phyloP scores from a whole-genome alignment of 495 filamentous ascomycete genomes.

The Podospora comata region DNA sequence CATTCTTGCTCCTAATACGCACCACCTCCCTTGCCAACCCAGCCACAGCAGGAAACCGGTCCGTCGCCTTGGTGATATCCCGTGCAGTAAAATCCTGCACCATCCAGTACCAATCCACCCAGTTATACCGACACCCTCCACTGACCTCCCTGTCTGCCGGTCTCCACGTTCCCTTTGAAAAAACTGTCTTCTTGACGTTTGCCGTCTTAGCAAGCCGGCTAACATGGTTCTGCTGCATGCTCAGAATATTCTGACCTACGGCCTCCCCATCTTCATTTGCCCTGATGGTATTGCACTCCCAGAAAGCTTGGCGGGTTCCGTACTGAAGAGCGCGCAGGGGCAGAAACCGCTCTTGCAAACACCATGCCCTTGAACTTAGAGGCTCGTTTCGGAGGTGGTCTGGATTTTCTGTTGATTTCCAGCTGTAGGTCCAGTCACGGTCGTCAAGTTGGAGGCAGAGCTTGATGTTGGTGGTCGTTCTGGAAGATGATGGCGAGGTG shows the following conservation, averaged over 20 bases:
- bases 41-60: slow-evolving; percentile 36
- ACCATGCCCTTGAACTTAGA: slow-evolving; percentile 36
- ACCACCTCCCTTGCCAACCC: slow-evolving; percentile 29
- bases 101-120: slow-evolving; percentile 29
- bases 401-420: background rate
- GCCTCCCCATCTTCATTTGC: slow-evolving; percentile 25
- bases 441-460: slow-evolving; percentile 15
- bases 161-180: background rate
- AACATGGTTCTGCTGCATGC: background rate
- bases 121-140: slow-evolving; percentile 4
- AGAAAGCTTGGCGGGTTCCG: slow-evolving; percentile 26
- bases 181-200: background rate
- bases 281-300: slow-evolving; percentile 30
- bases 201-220: background rate
- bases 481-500: background rate
- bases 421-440: no score
- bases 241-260: slow-evolving; percentile 17
- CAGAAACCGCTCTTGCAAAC: slow-evolving; percentile 36
- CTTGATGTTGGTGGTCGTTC: background rate
- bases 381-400: slow-evolving; percentile 22
- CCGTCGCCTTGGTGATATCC: slow-evolving; percentile 31
- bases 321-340: slow-evolving; percentile 30
- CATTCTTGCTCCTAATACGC: slow-evolving; percentile 10
- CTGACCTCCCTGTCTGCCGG: background rate
- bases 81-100: slow-evolving; percentile 29